Conservation (phyloP, 2,329 filamentous ascomycete species). For the Acrocalymma vagum region DNA sequence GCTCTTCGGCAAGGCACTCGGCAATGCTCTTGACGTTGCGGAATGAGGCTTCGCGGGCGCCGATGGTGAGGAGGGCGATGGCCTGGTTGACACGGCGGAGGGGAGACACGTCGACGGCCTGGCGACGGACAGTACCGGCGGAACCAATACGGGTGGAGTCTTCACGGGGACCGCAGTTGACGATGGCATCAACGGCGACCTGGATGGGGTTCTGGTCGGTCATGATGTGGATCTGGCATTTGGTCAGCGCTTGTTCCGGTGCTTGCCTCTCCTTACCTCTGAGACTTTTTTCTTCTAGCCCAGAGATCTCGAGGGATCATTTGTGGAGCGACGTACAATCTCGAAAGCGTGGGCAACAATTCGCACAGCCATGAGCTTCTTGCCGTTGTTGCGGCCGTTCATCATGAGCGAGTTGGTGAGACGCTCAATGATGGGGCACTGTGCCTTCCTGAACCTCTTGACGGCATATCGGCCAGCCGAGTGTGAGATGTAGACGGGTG, state of each 20-base stretch:
- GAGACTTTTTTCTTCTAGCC: not conserved
- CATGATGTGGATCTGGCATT: slow-evolving; percentile 94
- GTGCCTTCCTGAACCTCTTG: slow-evolving; percentile 99
- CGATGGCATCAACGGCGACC: slow-evolving; percentile 98
- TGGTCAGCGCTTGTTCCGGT: no score
- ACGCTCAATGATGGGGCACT: slow-evolving; percentile 99
- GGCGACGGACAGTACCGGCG: slow-evolving; percentile 98
- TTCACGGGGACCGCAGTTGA: slow-evolving; percentile 99
- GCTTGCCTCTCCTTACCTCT: not conserved
- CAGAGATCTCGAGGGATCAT: no score
- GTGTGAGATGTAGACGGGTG: slow-evolving; percentile 98
- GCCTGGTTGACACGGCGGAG: slow-evolving; percentile 99
- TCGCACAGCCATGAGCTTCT: slow-evolving; percentile 99
- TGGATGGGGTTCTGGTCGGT: slow-evolving; percentile 99
- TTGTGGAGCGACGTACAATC: slow-evolving; percentile 93
- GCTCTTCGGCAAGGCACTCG: slow-evolving; percentile 99
- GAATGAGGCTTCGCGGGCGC: slow-evolving; percentile 98
- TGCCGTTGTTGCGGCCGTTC: slow-evolving; percentile 99
- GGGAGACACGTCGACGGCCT: slow-evolving; percentile 99
- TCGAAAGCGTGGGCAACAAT: slow-evolving; percentile 99
- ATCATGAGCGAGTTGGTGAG: slow-evolving; percentile 99
- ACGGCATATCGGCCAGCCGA: slow-evolving; percentile 97
- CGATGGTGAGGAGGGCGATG: slow-evolving; percentile 97
- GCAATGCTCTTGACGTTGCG: slow-evolving; percentile 99
- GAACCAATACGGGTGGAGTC: slow-evolving; percentile 99